Conservation (phyloP, 1,139 yeast genomes). For the Oligophagozyma castellii region DNA sequence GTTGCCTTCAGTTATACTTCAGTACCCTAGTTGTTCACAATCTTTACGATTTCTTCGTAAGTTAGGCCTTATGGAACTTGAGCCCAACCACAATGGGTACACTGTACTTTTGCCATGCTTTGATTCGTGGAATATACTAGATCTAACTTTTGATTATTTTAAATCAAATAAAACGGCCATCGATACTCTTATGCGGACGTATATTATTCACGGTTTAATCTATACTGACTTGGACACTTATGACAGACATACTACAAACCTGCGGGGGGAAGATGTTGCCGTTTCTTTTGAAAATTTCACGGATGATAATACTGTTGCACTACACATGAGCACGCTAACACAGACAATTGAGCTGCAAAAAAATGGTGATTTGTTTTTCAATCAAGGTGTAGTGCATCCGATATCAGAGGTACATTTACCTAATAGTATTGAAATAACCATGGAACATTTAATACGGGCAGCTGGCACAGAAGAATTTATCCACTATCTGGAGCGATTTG, state of each 20-base stretch:
- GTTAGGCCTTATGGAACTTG: slow-evolving; percentile 32
- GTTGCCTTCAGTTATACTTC: slow-evolving; percentile 38
- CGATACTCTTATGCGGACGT: slow-evolving; percentile 37
- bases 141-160: slow-evolving; percentile 48
- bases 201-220: slow-evolving; percentile 48
- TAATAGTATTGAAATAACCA: slow-evolving; percentile 35
- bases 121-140: slow-evolving; percentile 56
- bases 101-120: slow-evolving; percentile 73
- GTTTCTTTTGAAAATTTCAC: slow-evolving; percentile 5
- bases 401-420: slow-evolving; percentile 49
- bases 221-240: slow-evolving; percentile 46
- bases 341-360: slow-evolving; percentile 22
- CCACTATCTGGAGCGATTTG: slow-evolving; percentile 30
- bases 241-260: slow-evolving; percentile 22
- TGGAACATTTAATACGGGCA: slow-evolving; percentile 43
- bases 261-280: slow-evolving; percentile 25
- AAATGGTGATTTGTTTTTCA: slow-evolving; percentile 59
- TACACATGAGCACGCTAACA: slow-evolving; percentile 19
- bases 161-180: slow-evolving; percentile 39
- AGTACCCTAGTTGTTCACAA: slow-evolving; percentile 39
- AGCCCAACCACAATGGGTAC: slow-evolving; percentile 43
- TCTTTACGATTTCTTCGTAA: slow-evolving; percentile 38
- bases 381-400: slow-evolving; percentile 78
- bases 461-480: slow-evolving; percentile 35
- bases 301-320: neutral